Evolutionary conservation across 345 rosid genomes (phyloP).

Genomic region (Lepidium aucheri): DNA sequence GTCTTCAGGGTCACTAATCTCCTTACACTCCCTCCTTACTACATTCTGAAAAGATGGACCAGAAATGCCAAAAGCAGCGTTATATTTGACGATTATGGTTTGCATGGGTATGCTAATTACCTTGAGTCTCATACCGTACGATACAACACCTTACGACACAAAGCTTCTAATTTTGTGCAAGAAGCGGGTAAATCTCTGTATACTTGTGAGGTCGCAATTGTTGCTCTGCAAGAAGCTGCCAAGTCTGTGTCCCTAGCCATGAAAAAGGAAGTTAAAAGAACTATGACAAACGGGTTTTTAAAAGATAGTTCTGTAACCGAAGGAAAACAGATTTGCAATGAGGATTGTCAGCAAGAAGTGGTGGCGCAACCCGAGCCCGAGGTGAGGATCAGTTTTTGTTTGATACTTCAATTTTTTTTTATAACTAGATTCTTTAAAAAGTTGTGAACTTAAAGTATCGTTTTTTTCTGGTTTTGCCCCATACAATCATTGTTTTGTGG

Average conservation of each 20-base stretch:
- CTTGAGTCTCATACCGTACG: slow-evolving; percentile 54
- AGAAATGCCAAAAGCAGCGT: slow-evolving; percentile 53
- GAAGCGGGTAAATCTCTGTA: slow-evolving; percentile 43
- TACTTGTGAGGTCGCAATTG: slow-evolving; percentile 36
- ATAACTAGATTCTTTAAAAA: too few species aligned
- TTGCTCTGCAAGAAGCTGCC: slow-evolving; percentile 50
- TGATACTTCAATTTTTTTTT: too few species aligned
- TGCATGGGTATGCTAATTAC: slow-evolving; percentile 33
- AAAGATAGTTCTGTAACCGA: slow-evolving; percentile 15
- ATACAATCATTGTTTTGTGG: too few species aligned
- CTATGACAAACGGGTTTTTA: slow-evolving; percentile 17
- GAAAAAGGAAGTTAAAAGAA: slow-evolving; percentile 30
- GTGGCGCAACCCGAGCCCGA: slow-evolving; percentile 22
- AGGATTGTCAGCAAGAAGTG: slow-evolving; percentile 13
- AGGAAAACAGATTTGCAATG: slow-evolving; percentile 14
- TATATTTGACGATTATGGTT: slow-evolving; percentile 36
- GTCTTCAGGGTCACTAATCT: slow-evolving; percentile 60
- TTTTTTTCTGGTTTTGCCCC: too few species aligned
- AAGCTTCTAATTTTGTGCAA: slow-evolving; percentile 51
- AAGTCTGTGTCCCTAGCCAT: slow-evolving; percentile 36
- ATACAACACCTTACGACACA: slow-evolving; percentile 50
- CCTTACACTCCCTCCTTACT: slow-evolving; percentile 58
- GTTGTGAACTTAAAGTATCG: too few species aligned
- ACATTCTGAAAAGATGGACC: slow-evolving; percentile 53
- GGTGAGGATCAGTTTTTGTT: slow-evolving; percentile 31